Conservation (phyloP, 2,329 filamentous ascomycete genomes). For the Fusarium siculi region DNA sequence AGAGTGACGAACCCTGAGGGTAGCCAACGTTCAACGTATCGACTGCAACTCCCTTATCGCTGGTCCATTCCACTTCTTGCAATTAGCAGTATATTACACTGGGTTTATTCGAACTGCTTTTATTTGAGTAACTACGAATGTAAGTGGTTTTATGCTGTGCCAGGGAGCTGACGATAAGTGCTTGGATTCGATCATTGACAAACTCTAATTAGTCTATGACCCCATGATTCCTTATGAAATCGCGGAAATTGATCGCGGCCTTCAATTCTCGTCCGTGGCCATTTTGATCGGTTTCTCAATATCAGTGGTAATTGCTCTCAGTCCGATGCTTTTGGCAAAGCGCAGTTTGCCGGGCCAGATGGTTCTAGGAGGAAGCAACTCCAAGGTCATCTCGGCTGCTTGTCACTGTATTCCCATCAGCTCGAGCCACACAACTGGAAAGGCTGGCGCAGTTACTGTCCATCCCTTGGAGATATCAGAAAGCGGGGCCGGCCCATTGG, state of each 20-base stretch:
- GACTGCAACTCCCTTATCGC: background rate
- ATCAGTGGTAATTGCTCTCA: background rate
- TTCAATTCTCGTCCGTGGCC: background rate
- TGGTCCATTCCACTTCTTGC: background rate
- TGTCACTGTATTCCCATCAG: background rate
- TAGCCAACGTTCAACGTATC: background rate
- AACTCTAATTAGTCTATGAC: background rate
- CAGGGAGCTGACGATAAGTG: accelerated
- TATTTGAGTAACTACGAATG: background rate
- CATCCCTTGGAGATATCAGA: background rate
- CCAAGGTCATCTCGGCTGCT: background rate
- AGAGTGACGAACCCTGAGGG: background rate
- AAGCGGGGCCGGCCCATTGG: background rate
- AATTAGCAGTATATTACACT: background rate
- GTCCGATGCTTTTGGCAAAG: background rate
- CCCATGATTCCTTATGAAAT: background rate
- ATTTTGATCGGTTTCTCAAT: background rate
- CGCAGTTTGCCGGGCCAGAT: background rate
- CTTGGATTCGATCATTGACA: background rate
- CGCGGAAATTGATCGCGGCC: background rate
- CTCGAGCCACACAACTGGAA: accelerated
- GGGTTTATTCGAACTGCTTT: background rate
- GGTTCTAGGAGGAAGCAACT: background rate
- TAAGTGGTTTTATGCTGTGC: background rate
- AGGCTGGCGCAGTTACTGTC: accelerated